Conservation (phyloP, 129 eudicot species). For the Arctium lappa region DNA sequence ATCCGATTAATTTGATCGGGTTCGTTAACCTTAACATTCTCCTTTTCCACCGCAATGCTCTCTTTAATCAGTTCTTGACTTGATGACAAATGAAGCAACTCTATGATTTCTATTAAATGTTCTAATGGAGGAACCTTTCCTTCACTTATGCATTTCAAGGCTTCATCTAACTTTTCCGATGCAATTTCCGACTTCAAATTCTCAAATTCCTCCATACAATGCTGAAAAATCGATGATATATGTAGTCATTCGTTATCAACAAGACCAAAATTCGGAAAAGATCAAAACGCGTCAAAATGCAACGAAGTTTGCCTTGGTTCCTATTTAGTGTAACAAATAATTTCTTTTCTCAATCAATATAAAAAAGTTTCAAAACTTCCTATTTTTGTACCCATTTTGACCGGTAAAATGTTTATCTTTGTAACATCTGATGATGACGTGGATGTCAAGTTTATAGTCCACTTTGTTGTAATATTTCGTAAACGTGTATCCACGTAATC, state of each 20-base stretch:
- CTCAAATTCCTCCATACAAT: slow-evolving; percentile 55
- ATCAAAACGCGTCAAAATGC: neutral
- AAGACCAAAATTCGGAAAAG: neutral
- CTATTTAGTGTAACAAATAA: neutral
- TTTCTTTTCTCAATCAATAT: no score
- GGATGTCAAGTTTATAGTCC: neutral
- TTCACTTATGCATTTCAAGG: slow-evolving; percentile 41
- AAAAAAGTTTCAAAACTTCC: neutral
- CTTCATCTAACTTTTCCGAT: slow-evolving; percentile 53
- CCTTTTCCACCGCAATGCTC: slow-evolving; percentile 73
- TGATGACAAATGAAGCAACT: slow-evolving; percentile 48
- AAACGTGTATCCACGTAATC: neutral
- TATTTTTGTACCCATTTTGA: neutral
- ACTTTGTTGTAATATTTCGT: no score
- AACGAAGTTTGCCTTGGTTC: neutral
- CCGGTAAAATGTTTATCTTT: neutral
- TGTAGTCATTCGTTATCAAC: slow-evolving; percentile 8
- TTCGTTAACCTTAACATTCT: slow-evolving; percentile 33
- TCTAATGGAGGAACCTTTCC: slow-evolving; percentile 42
- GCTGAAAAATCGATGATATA: slow-evolving; percentile 39
- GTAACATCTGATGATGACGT: neutral
- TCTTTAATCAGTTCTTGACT: slow-evolving; percentile 66
- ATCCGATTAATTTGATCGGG: slow-evolving; percentile 32
- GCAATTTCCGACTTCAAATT: slow-evolving; percentile 43
- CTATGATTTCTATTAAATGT: slow-evolving; percentile 33